Conservation (phyloP, 768 basidiomycete genomes). For the Lanmaoa pseudosensibilis region DNA sequence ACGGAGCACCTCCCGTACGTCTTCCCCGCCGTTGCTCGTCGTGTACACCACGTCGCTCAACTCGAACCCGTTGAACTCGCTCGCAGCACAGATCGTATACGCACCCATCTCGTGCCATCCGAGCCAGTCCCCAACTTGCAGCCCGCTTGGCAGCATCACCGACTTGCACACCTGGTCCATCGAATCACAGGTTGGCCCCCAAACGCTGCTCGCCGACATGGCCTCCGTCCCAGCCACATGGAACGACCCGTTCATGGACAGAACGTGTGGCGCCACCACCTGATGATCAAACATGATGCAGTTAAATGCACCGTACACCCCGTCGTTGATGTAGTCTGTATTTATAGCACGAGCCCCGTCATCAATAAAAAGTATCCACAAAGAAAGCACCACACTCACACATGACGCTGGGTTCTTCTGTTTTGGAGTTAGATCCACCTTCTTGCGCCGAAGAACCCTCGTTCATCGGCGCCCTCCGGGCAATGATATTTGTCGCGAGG, state of each 20-base stretch:
- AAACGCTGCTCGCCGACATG: constrained; percentile 67
- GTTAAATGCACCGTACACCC: constrained; percentile 96
- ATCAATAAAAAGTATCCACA: constrained; percentile 1
- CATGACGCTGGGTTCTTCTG: constrained; percentile 68
- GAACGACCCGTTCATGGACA: constrained; percentile 69
- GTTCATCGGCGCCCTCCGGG: constrained; percentile 64
- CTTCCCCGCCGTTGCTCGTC: constrained; percentile 53
- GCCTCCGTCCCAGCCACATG: constrained; percentile 38
- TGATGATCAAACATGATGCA: constrained; percentile 98
- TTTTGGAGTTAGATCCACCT: constrained; percentile 19
- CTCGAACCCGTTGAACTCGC: constrained; percentile 92
- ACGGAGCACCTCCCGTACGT: constrained; percentile 52
- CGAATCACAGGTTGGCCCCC: constrained; percentile 99
- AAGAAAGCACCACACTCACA: constrained; percentile 58
- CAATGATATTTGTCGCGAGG: constrained; percentile 91
- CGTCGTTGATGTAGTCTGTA: constrained; percentile 98
- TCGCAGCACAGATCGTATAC: constrained; percentile 97
- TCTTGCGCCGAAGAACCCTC: constrained; percentile 29
- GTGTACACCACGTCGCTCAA: constrained; percentile 80
- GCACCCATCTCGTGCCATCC: constrained; percentile 99
- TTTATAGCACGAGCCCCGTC: constrained; percentile 1
- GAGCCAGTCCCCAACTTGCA: constrained; percentile 95
- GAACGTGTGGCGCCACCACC: constrained; percentile 78
- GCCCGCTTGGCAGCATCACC: constrained; percentile 58
- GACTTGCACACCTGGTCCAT: constrained; percentile 86